Conservation (phyloP, 495 filamentous ascomycete species). For the Tetracladium marchalianum region DNA sequence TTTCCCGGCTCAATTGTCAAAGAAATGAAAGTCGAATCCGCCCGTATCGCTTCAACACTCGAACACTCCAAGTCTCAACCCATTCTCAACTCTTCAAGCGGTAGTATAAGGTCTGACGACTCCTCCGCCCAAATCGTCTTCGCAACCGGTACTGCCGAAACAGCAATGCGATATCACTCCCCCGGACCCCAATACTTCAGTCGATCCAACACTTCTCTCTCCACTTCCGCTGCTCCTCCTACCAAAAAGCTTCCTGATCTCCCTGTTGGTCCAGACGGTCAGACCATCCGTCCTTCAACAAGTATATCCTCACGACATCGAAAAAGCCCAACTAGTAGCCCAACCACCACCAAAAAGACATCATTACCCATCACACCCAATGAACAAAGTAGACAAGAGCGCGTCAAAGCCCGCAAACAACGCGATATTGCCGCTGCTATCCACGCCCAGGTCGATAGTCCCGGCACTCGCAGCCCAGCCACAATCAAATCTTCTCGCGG, state of each 20-base stretch:
- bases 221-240: background rate
- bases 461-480: background rate
- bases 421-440: constrained; percentile 8
- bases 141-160: background rate
- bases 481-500: background rate
- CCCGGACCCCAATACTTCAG: background rate
- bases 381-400: constrained; percentile 7
- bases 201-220: background rate
- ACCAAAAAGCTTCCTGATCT: constrained; percentile 6
- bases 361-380: background rate
- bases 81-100: too few relatives aligned
- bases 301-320: background rate
- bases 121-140: background rate
- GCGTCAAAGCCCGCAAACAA: constrained; percentile 12
- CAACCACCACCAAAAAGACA: background rate
- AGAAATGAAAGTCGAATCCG: background rate
- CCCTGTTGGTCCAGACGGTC: background rate
- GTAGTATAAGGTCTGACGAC: background rate
- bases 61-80: too few relatives aligned
- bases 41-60: background rate
- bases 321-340: background rate
- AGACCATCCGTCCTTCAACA: background rate
- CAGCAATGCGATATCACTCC: background rate
- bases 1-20: background rate
- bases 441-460: background rate